These are phyloP conservation scores for Xanthoceras sorbifolium DNA, from an alignment of 345 rosid species.

Conservation along the genomic window DNA sequence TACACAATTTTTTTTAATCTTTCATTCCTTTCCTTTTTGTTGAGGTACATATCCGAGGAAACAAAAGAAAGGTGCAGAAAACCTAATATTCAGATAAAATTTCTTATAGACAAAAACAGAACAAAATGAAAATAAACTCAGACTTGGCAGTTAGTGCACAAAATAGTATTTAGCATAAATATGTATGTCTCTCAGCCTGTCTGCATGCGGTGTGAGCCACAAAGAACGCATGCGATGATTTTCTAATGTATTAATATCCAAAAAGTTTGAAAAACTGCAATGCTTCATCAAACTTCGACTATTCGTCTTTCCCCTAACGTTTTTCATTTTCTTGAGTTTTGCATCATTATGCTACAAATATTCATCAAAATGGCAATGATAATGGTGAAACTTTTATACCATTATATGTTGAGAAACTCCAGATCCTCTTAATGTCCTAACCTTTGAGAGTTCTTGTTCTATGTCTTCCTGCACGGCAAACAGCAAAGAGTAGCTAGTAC, in stretches of 20 bases:
- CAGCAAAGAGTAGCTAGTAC: constrained; percentile 15
- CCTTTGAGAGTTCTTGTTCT: constrained; percentile 75
- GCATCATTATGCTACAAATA: neutral
- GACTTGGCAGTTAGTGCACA: neutral
- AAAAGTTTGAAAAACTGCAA: neutral
- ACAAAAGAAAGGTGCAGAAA: neutral
- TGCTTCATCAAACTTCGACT: neutral
- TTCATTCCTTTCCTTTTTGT: neutral
- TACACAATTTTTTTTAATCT: neutral
- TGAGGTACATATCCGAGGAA: neutral
- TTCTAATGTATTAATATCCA: neutral
- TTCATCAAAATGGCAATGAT: constrained; percentile 7
- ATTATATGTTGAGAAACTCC: constrained; percentile 72
- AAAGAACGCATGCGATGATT: neutral
- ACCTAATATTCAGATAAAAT: neutral
- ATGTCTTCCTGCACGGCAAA: constrained; percentile 70
- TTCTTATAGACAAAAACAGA: neutral
- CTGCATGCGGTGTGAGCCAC: neutral
- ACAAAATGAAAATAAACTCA: neutral
- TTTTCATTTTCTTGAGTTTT: neutral
- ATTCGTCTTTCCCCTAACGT: neutral
- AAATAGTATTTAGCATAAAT: neutral
- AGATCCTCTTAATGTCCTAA: constrained; percentile 63
- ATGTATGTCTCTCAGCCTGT: neutral
- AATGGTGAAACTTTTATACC: constrained; percentile 43